Evolutionary conservation across 2,329 filamentous ascomycete species (phyloP).

Genomic region (Karstenula rhodostoma): DNA sequence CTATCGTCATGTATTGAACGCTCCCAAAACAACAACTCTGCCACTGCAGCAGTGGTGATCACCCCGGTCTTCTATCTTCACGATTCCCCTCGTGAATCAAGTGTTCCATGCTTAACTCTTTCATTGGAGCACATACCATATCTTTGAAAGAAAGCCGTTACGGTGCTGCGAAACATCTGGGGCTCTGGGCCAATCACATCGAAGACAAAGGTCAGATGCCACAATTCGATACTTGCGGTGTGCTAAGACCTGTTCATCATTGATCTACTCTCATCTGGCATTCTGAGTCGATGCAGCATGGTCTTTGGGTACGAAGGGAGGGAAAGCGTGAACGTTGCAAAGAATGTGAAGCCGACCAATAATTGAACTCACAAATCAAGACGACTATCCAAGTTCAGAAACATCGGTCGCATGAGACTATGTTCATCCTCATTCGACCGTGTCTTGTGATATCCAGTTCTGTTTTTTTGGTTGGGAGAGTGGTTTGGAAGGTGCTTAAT

Average conservation of each 20-base stretch:
- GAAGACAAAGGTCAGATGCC: background rate
- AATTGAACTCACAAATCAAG: too few relatives aligned
- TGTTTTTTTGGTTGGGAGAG: too few relatives aligned
- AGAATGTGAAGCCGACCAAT: background rate
- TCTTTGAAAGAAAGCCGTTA: background rate
- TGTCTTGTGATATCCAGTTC: too few relatives aligned
- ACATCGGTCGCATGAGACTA: too few relatives aligned
- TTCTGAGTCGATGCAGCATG: background rate
- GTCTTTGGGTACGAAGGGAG: background rate
- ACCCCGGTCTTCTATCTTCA: background rate
- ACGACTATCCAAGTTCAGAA: too few relatives aligned
- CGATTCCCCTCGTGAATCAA: background rate
- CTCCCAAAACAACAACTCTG: background rate
- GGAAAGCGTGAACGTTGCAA: background rate
- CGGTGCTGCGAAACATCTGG: background rate
- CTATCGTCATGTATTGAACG: constrained; percentile 11
- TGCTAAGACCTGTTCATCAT: background rate
- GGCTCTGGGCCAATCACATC: background rate
- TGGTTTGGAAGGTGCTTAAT: too few relatives aligned
- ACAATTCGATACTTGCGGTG: background rate
- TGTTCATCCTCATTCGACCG: too few relatives aligned
- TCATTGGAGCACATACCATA: background rate
- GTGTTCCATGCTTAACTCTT: background rate
- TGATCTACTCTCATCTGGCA: background rate
- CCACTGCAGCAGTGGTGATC: background rate